phyloP scores from a whole-genome alignment of 768 basidiomycete species.

The Phylloporus scabripes region DNA sequence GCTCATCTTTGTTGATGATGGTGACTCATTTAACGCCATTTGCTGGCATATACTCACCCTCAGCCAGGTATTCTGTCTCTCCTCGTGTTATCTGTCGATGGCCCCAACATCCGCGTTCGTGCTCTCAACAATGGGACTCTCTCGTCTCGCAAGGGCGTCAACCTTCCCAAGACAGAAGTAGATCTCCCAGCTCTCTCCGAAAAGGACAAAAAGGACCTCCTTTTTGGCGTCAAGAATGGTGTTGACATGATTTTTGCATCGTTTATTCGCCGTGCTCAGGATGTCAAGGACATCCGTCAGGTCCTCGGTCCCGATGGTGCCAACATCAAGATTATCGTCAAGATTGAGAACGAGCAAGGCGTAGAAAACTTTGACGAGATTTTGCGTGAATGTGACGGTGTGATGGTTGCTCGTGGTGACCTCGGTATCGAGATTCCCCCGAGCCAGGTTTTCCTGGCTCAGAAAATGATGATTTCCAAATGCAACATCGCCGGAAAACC shows the following conservation, averaged over 20 bases:
- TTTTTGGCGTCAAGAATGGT: conserved; percentile 93
- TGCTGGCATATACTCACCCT: conserved; percentile 3
- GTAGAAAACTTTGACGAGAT: conserved; percentile 99
- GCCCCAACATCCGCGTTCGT: conserved; percentile 74
- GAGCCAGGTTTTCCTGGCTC: conserved; percentile 96
- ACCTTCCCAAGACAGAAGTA: conserved; percentile 95
- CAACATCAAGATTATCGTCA: conserved; percentile 97
- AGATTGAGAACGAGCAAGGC: conserved; percentile 99
- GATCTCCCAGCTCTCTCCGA: conserved; percentile 96
- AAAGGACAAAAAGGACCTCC: conserved; percentile 94
- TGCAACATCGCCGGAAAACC: conserved; percentile 98
- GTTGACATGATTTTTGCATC: conserved; percentile 99
- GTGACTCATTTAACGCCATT: conserved; percentile 33
- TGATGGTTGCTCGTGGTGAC: conserved; percentile 99
- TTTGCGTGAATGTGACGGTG: conserved; percentile 89
- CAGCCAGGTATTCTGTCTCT: conserved; percentile 74
- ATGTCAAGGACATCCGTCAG: conserved; percentile 88
- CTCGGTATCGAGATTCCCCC: conserved; percentile 99
- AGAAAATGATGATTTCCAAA: conserved; percentile 99
- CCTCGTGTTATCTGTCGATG: conserved; percentile 85
- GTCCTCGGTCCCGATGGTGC: conserved; percentile 94
- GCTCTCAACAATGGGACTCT: conserved; percentile 88
- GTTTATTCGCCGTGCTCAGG: conserved; percentile 93
- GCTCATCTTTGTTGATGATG: conserved; percentile 96
- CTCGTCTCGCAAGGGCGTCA: conserved; percentile 97